Base-by-base conservation (phyloP, 2,329 filamentous ascomycete genomes). In the Pseudogymnoascus pannorum region DNA sequence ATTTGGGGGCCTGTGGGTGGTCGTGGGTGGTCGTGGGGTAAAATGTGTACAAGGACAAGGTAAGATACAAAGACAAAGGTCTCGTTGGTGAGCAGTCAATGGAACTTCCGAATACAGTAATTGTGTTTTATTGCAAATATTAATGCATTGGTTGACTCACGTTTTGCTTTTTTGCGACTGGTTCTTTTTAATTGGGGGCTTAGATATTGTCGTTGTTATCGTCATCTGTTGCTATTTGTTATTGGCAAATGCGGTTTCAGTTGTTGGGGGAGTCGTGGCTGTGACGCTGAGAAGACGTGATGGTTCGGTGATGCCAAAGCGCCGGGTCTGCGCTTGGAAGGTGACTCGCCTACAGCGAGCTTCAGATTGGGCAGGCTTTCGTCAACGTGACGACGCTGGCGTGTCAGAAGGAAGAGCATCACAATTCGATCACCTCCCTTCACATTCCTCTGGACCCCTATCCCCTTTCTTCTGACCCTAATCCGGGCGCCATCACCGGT, bases 311-410 rank as follows among this genome's bases (percentile, higher is more conserved):
- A 44, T 44, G 40, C 20, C 20, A 44, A 2, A 44, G 20, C 40
- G 40, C 40, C 5, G 38, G 38, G 38, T 42, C 18, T 42, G 38
- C 38, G 38, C 38, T 42, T 42, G 38, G 4, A 18, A 42, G 38
- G 38, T 42, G 38, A 42, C 40, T 44, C 40, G 40, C 40, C 11
- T 44, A 44, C 40, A 44, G 42, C 42, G 42, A 24, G 42, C 42
- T 48, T 48, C 42, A 26, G 42, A 48, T 48, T 48, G 42, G 42
- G 22, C 22, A 48, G 42, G 42, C 42, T 24, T 24, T 48, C 2
- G 42, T 48, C 42, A 48, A 48, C 42, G 42, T 48, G 42, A 48
- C 42, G 42, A 48, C 42, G 42, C 42, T 48, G 42, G 20, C 42
- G 22, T 48, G 42, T 48, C 22, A 48, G 42, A 48, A 48, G 42